A percentile compares a stretch with the other conserved stretches of the same genome.
Evolutionary conservation across 2,329 filamentous ascomycete species (phyloP).

Genomic region (Leptosphaerulina australis): DNA sequence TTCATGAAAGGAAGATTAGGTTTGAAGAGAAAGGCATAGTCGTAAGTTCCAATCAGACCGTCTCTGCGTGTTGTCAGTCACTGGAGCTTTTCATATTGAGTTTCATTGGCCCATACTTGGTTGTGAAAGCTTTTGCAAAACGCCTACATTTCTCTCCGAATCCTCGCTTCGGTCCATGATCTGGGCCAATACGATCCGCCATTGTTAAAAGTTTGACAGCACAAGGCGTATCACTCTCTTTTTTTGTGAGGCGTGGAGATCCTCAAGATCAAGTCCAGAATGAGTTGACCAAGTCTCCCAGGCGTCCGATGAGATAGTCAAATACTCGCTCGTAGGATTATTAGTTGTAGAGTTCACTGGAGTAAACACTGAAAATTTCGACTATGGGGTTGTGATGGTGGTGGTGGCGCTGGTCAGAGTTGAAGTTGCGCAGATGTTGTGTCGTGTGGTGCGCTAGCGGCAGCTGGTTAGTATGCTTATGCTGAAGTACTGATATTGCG

Average conservation of each 20-base stretch:
- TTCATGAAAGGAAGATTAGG: slow-evolving; percentile 83
- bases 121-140: slow-evolving; percentile 56
- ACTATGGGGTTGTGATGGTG: background rate
- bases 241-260: slow-evolving; percentile 16
- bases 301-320: background rate
- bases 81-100: slow-evolving; percentile 16
- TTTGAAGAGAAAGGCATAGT: slow-evolving; percentile 87
- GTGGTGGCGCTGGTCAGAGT: slow-evolving; percentile 2
- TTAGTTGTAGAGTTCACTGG: background rate
- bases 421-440: slow-evolving; percentile 5
- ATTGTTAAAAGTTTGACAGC: slow-evolving; percentile 16
- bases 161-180: slow-evolving; percentile 49
- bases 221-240: slow-evolving; percentile 16
- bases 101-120: slow-evolving; percentile 47
- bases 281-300: background rate
- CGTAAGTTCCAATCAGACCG: slow-evolving; percentile 82
- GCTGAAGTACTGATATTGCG: slow-evolving; percentile 15
- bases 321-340: background rate
- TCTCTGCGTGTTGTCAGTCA: slow-evolving; percentile 53
- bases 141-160: slow-evolving; percentile 51
- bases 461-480: slow-evolving; percentile 11
- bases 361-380: background rate
- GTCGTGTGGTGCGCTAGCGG: slow-evolving; percentile 16
- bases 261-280: slow-evolving; percentile 2
- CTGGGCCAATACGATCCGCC: slow-evolving; percentile 54